Base-by-base conservation (phyloP, 129 eudicot species). In the Logfia minima region DNA sequence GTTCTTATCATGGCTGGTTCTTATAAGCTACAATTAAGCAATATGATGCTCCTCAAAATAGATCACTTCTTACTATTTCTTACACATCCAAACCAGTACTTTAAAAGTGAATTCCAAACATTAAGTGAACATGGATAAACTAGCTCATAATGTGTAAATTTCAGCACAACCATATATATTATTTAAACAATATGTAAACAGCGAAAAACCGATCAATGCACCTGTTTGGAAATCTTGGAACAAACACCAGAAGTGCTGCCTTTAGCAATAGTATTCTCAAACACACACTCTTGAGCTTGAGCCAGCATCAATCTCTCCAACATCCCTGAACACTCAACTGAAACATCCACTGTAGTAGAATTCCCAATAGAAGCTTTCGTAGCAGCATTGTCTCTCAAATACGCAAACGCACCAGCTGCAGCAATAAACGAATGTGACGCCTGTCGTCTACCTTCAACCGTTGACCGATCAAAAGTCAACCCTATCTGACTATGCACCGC, bases 261-360 rank as follows among this genome's bases (percentile, higher is more conserved):
- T 75, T 91, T 91, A 1, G 98, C 97, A 79, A 94, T 94, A 0
- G 90, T 89, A 76, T 91, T 91, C 88, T 94, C 98, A 68, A 91
- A 94, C 24, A 89, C 97, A 77, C 97, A 91, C 65, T 94, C 98
- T 83, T 94, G 98, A 0, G 98, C 98, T 70, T 94, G 98, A n/a
- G 98, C 98, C 43, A 94, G 75, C 98, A 91, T 94, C 80, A 94
- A 86, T 81, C 98, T 84, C 82, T 94, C 98, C 85, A 94, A 72
- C 98, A 94, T 94, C 82, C 98, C 98, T 11, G 80, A 93, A 83
- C 98, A 93, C 92, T 94, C 98, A 48, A 94, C 97, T 1, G 93
- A 86, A 18, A 94, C 77, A 76, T 94, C 98, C 64, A 87, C 79
- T 0, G 98, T 91, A 17, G 85, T 90, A 18, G 89, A 85, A 43